Base-by-base conservation (phyloP, 2,329 filamentous ascomycete species). In the Aureobasidium sp. region DNA sequence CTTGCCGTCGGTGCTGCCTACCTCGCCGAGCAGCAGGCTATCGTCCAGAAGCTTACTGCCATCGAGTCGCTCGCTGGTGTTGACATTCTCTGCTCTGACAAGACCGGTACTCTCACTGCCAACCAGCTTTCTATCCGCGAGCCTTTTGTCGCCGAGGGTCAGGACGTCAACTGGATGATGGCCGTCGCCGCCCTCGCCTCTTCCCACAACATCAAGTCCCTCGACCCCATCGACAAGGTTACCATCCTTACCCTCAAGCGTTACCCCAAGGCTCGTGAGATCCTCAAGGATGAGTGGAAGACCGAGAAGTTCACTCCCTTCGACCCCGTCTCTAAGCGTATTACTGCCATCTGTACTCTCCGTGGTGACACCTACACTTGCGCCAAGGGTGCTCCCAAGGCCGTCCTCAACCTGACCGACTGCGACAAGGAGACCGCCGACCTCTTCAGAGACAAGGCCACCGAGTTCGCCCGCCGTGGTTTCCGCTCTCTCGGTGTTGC, bases 111-210 rank as follows among this genome's bases (percentile, higher is more conserved):
- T 37, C 81, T 90, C 68, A 88, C 86, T 63, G 86, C 86, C 68
- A 88, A 88, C 75, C 87, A 90, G 79, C 82, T 90, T 59, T 87
- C 84, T 70, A 88, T 90, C 71, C 87, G 87, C 73, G 88, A 90
- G 72, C 88, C 88, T 22, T 90, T 87, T 76, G 87, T 90, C 63
- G 84, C 86, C 64, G 87, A 90, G 75, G 88, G 87, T 69, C 84
- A 89, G 72, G 87, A 90, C 75, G 84, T 90, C 74, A 88, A 90
- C 80, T 90, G 87, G 87, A 90, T 90, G 87, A 90, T 90, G 87
- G 87, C 87, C 66, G 87, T 89, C 64, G 87, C 88, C 64, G 87
- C 87, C 64, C 83, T 90, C 62, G 88, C 87, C 63, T 90, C 87
- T 58, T 90, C 87, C 65, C 87, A 90, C 80, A 90, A 90, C 78